phyloP scores from a whole-genome alignment of 352 stramenopile genomes.

The Detonula confervacea region DNA sequence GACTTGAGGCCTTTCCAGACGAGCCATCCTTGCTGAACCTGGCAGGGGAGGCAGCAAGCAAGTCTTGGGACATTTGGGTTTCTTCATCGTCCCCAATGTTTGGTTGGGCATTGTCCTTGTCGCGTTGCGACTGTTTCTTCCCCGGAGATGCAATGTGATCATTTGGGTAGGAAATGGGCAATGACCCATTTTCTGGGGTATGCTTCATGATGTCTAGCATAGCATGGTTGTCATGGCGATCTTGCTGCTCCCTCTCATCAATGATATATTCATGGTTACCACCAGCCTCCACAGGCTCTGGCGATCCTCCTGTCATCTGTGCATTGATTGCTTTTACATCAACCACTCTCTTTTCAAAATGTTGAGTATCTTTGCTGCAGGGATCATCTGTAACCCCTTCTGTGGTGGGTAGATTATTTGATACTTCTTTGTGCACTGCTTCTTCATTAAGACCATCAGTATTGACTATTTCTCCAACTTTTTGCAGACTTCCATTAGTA shows the following conservation, averaged over 20 bases:
- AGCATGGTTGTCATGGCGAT: background rate
- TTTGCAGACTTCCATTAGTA: too few relatives aligned
- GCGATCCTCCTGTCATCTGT: background rate
- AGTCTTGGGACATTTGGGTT: constrained; percentile 52
- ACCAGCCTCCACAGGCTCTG: background rate
- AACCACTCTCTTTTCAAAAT: too few relatives aligned
- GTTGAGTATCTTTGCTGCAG: background rate
- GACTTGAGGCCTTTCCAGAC: background rate
- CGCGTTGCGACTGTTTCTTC: background rate
- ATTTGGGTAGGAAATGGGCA: constrained; percentile 49
- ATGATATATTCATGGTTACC: constrained; percentile 11
- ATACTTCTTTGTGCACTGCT: background rate
- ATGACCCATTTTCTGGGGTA: constrained; percentile 40
- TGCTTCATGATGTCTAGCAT: constrained; percentile 40
- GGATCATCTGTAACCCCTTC: too few relatives aligned
- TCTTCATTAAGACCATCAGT: background rate
- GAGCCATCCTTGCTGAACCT: background rate
- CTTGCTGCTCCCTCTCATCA: background rate
- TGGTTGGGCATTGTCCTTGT: constrained; percentile 1
- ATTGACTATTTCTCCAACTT: too few relatives aligned
- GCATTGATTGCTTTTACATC: too few relatives aligned
- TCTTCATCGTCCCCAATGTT: constrained; percentile 5
- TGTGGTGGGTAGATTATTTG: too few relatives aligned
- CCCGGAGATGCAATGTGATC: constrained; percentile 29
- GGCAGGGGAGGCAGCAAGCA: constrained; percentile 32